Evolutionary conservation across 2,329 filamentous ascomycete species (phyloP).

Genomic region (Purpureocillium takamizusanense): DNA sequence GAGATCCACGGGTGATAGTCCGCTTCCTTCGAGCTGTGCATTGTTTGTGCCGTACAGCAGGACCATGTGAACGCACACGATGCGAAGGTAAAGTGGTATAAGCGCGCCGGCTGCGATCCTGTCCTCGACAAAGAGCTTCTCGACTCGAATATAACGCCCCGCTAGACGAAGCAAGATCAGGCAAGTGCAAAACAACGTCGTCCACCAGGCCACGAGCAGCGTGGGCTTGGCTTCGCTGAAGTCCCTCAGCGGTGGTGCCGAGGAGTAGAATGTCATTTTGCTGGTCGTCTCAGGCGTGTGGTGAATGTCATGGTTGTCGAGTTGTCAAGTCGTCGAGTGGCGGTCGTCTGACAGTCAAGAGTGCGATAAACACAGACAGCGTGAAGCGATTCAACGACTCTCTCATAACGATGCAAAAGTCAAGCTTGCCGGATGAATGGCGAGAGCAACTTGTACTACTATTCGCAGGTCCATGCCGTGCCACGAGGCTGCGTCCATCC

Average conservation of each 20-base stretch:
- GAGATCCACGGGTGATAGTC: conserved; percentile 22
- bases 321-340: neutral
- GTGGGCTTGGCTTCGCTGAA: conserved; percentile 64
- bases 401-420: no score
- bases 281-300: neutral
- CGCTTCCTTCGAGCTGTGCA: conserved; percentile 33
- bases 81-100: conserved; percentile 68
- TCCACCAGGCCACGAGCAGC: conserved; percentile 89
- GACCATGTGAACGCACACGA: conserved; percentile 74
- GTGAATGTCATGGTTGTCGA: neutral
- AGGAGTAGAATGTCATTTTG: conserved; percentile 46
- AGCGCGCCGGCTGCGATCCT: conserved; percentile 70
- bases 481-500: no score
- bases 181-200: conserved; percentile 65
- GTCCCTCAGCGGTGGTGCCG: conserved; percentile 32
- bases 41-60: conserved; percentile 89
- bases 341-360: no score
- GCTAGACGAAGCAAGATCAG: conserved; percentile 69
- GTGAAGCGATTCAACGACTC: no score
- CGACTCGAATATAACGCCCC: conserved; percentile 74
- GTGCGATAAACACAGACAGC: no score
- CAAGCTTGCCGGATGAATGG: no score
- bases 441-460: no score
- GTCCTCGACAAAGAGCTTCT: conserved; percentile 78
- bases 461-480: no score